phyloP scores from a whole-genome alignment of 78 protist genomes.

The Dictyostelium brefeldianum region DNA sequence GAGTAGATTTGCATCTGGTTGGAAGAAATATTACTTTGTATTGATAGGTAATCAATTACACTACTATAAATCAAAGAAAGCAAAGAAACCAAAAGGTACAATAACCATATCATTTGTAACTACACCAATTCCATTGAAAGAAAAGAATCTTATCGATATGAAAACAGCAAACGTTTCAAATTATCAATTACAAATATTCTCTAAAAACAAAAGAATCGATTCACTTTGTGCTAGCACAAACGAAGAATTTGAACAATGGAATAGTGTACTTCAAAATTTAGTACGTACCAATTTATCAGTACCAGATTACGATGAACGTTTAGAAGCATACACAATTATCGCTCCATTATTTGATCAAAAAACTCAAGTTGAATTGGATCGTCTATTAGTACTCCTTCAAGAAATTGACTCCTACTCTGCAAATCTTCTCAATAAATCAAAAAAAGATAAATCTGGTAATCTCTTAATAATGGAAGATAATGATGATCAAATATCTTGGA shows the following conservation, averaged over 20 bases:
- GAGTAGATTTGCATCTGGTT: conserved; percentile 47
- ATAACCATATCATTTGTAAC: conserved; percentile 71
- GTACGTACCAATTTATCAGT: not conserved
- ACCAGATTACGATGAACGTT: conserved; percentile 45
- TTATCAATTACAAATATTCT: conserved; percentile 48
- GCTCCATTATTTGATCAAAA: conserved; percentile 68
- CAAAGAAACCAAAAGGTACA: conserved; percentile 75
- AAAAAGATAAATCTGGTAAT: conserved; percentile 64
- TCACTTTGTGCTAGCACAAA: conserved; percentile 48
- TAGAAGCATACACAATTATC: conserved; percentile 9
- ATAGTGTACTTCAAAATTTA: conserved; percentile 33
- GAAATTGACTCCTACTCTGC: conserved; percentile 65
- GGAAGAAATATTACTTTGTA: conserved; percentile 75
- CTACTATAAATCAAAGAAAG: conserved; percentile 31
- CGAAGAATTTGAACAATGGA: conserved; percentile 74
- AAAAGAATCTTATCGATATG: conserved; percentile 67
- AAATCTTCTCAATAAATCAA: conserved; percentile 29
- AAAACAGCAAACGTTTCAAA: conserved; percentile 45
- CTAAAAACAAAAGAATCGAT: conserved; percentile 54
- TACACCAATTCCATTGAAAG: conserved; percentile 49
- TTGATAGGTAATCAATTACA: conserved; percentile 57
- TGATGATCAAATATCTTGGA: conserved; percentile 49
- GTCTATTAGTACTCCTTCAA: conserved; percentile 39
- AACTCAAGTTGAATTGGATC: conserved; percentile 59
- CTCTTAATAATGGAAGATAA: conserved; percentile 75